Evolutionary conservation across 1,284 basidiomycete species (phyloP).

Genomic region (Singerocomus inundabilis): DNA sequence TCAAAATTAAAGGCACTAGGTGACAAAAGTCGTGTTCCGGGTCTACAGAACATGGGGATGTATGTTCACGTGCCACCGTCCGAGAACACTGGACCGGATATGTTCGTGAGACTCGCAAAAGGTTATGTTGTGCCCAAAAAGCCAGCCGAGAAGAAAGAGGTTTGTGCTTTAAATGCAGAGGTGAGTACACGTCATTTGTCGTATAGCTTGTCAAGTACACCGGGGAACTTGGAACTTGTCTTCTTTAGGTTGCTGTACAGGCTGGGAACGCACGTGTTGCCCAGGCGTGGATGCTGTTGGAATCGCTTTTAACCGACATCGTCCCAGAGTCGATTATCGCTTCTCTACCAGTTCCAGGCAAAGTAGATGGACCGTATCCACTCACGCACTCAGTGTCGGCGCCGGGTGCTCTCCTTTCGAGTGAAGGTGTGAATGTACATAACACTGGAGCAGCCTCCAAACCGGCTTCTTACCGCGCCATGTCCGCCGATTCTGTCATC

Average conservation of each 20-base stretch:
- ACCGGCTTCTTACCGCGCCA: conserved; percentile 24
- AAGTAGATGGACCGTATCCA: conserved; percentile 19
- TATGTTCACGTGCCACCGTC: conserved; percentile 28
- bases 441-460: conserved; percentile 18
- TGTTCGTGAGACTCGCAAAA: conserved; percentile 63
- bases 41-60: conserved; percentile 55
- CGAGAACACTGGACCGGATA: conserved; percentile 39
- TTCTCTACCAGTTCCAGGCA: conserved; percentile 30
- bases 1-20: conserved; percentile 49
- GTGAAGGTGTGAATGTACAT: conserved; percentile 13
- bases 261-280: conserved; percentile 62
- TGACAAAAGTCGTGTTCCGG: conserved; percentile 47
- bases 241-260: conserved; percentile 54
- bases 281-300: conserved; percentile 69
- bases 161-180: conserved; percentile 51
- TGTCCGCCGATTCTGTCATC: conserved; percentile 26
- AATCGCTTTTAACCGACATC: conserved; percentile 53
- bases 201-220: too few species aligned
- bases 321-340: conserved; percentile 34
- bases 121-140: conserved; percentile 65
- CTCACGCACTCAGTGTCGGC: conserved; percentile 43
- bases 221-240: background rate
- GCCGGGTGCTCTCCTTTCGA: conserved; percentile 40
- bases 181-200: conserved; percentile 32
- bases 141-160: conserved; percentile 38